Evolutionary conservation across 2,329 filamentous ascomycete species (phyloP).

Genomic region (Cadophora luteo-olivacea): DNA sequence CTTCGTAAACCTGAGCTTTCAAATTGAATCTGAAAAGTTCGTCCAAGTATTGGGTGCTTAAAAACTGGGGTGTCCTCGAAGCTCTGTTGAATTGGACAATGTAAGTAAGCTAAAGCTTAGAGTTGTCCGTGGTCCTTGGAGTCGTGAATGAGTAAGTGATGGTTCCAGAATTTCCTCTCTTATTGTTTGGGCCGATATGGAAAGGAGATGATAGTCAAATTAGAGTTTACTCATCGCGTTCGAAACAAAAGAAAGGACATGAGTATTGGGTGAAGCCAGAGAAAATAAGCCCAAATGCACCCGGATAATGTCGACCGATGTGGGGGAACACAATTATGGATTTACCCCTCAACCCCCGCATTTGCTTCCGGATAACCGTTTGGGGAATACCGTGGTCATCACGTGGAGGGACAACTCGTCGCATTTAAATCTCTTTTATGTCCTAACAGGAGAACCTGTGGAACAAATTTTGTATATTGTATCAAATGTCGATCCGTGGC

Average conservation of each 20-base stretch:
- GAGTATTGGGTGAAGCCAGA: neutral
- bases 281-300: neutral
- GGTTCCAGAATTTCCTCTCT: neutral
- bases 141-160: neutral
- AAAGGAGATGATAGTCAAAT: neutral
- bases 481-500: no score
- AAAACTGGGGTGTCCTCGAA: no score
- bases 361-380: conserved; percentile 4
- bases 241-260: neutral
- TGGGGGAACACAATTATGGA: conserved; percentile 13
- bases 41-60: no score
- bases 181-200: neutral
- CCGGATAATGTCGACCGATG: conserved; percentile 10
- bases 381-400: conserved; percentile 1
- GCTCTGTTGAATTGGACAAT: no score
- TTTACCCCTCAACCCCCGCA: conserved; percentile 19
- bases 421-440: no score
- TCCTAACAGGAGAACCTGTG: no score
- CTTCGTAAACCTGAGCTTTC: neutral
- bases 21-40: no score
- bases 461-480: no score
- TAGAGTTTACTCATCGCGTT: neutral
- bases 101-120: neutral
- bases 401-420: neutral
- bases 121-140: neutral